Base-by-base conservation (phyloP, 345 rosid species). In the Linum usitatissimum region DNA sequence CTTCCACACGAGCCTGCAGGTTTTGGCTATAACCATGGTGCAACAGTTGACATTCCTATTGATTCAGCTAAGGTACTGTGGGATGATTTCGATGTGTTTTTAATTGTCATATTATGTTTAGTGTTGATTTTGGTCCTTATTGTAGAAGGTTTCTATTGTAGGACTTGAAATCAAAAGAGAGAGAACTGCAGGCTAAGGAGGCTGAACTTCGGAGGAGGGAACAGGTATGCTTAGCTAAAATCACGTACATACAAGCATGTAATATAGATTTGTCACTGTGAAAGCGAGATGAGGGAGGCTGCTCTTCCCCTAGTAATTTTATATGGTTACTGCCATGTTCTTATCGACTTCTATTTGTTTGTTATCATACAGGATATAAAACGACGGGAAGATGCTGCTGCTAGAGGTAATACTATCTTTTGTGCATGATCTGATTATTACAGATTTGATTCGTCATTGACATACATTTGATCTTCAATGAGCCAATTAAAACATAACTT, bases 1-100 rank as follows among this genome's bases (percentile, higher is more conserved):
- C 72, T 73, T 23, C 72, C 76, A 36, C 76, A 72, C n/a, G 76
- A 73, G 51, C 72, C 77, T 38, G 73, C 60, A 23, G 77, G 53
- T 64, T 73, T 73, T 36, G 65, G 61, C 61, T 73, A 68, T 61
- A 61, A 68, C 36, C 68, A 65, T 53, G 73, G 66, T 51, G 64
- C 73, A 51, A 73, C 70, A 10, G 72, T 73, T 61, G 77, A 73
- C 67, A 73, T 73, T 61, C 77, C 73, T 3, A 73, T 73, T 31
- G 73, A 68, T 68, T 51, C 73, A 61, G n/a, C 72, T 38, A 36
- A 53, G 54, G 70, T 69, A 61, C 3, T 45, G 51, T 15, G 34
- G 59, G 15, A 15, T 49, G 21, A 42, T 9, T 38, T 30, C 30
- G 55, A 19, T 42, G 18, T 18, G 59, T 61, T 64, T 48, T 63